Percentiles rank a stretch among this genome's conserved stretches.
phyloP scores from a whole-genome alignment of 352 stramenopile species.

The Phytopythium aichiense region DNA sequence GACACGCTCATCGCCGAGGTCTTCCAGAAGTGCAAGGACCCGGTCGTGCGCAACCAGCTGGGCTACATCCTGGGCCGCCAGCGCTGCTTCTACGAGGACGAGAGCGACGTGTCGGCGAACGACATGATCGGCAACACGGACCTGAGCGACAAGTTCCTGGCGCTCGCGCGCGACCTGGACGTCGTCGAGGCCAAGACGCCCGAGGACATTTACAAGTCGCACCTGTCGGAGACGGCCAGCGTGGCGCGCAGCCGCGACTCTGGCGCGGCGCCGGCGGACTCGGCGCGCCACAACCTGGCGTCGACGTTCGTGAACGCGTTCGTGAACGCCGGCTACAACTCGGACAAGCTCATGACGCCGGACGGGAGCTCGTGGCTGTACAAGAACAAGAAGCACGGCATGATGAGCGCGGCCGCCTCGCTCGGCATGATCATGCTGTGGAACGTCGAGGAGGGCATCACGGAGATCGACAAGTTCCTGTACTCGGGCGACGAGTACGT shows the following conservation, averaged over 20 bases:
- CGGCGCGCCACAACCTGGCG: conserved; percentile 96
- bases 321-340: conserved; percentile 98
- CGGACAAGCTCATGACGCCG: conserved; percentile 94
- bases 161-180: conserved; percentile 96
- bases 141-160: conserved; percentile 95
- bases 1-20: conserved; percentile 72
- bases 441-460: conserved; percentile 99
- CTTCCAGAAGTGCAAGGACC: conserved; percentile 73
- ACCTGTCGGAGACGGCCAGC: conserved; percentile 95
- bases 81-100: conserved; percentile 93
- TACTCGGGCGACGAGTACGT: conserved; percentile 98
- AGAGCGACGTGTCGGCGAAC: conserved; percentile 88
- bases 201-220: conserved; percentile 99
- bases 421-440: conserved; percentile 98
- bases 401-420: conserved; percentile 97
- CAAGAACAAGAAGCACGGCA: conserved; percentile 99
- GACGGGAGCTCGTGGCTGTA: conserved; percentile 98
- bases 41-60: conserved; percentile 87
- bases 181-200: conserved; percentile 97
- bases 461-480: conserved; percentile 99
- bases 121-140: conserved; percentile 97
- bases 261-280: conserved; percentile 89
- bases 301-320: conserved; percentile 99
- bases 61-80: conserved; percentile 95
- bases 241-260: conserved; percentile 69